Conservation (phyloP, 805 yeast species). For the Cephaloascus albidus region DNA sequence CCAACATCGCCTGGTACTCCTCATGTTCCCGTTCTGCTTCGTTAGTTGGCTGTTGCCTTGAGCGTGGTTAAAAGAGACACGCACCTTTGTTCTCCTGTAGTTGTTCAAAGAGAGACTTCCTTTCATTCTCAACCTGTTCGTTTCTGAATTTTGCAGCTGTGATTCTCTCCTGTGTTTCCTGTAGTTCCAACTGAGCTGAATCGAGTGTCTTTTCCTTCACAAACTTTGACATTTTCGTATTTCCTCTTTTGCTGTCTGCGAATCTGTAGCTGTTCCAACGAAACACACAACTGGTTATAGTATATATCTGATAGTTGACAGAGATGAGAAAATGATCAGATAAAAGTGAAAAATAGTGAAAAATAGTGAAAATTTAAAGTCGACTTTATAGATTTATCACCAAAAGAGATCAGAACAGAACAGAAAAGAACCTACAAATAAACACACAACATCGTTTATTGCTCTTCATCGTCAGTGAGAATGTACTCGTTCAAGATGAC, state of each 20-base stretch:
- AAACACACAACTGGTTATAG: no score
- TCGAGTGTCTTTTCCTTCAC: conserved; percentile 11
- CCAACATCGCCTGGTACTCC: conserved; percentile 18
- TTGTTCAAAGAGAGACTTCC: conserved; percentile 33
- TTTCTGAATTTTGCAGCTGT: conserved; percentile 7
- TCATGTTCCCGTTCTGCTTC: conserved; percentile 18
- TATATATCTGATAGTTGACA: no score
- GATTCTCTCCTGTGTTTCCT: conserved; percentile 7
- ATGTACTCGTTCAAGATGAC: conserved; percentile 39
- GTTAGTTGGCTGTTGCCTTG: no score
- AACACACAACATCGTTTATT: no score
- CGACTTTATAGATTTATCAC: no score
- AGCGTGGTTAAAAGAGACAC: conserved; percentile 13
- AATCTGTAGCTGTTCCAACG: no score
- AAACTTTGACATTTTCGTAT: conserved; percentile 7
- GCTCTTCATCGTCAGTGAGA: conserved; percentile 23
- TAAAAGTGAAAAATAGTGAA: no score
- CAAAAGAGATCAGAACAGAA: no score
- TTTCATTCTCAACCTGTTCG: conserved; percentile 11
- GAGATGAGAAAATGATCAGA: no score
- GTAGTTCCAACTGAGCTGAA: conserved; percentile 7
- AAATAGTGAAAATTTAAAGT: no score
- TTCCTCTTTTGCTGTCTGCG: no score
- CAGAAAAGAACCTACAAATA: no score
- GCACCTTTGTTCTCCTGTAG: conserved; percentile 27